A percentile compares a stretch with the other conserved stretches of the same genome.
These are phyloP conservation scores for Gastrolobium bilobum DNA, from an alignment of 306 rosid species.

Conservation along the genomic window DNA sequence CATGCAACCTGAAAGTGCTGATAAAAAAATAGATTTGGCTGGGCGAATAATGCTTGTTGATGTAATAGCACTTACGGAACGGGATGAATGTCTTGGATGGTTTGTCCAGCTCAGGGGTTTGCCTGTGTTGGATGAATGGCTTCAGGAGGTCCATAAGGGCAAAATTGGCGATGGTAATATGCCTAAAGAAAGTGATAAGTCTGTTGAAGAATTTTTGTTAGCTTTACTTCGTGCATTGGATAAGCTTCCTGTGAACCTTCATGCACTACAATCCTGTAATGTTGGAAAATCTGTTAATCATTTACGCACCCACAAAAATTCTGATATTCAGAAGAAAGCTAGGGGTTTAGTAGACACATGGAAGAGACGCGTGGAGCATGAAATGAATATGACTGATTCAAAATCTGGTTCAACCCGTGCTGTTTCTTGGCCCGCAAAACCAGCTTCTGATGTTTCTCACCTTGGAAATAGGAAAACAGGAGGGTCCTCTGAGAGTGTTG, in stretches of 20 bases:
- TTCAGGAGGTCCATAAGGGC: conserved; percentile 90
- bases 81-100: conserved; percentile 73
- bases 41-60: conserved; percentile 80
- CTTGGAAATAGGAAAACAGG: conserved; percentile 70
- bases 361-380: conserved; percentile 93
- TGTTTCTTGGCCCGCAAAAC: conserved; percentile 73
- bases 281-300: conserved; percentile 92
- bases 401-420: conserved; percentile 67
- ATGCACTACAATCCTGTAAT: conserved; percentile 82
- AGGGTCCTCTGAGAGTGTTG: conserved; percentile 65
- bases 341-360: conserved; percentile 90
- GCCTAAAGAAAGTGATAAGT: conserved; percentile 72
- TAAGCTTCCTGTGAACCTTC: conserved; percentile 90
- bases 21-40: conserved; percentile 79
- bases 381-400: conserved; percentile 81
- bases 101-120: conserved; percentile 83
- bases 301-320: conserved; percentile 79
- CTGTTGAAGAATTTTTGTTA: conserved; percentile 86
- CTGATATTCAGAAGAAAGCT: conserved; percentile 90
- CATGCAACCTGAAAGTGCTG: conserved; percentile 75
- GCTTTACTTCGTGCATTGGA: conserved; percentile 89
- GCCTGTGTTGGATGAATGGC: conserved; percentile 90
- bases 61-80: conserved; percentile 81
- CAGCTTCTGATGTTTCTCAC: conserved; percentile 69
- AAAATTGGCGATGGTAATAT: conserved; percentile 70